Percentiles rank a stretch among this genome's conserved stretches.
phyloP scores from a whole-genome alignment of 495 filamentous ascomycete genomes.

The Thermothielavioides terrestris region DNA sequence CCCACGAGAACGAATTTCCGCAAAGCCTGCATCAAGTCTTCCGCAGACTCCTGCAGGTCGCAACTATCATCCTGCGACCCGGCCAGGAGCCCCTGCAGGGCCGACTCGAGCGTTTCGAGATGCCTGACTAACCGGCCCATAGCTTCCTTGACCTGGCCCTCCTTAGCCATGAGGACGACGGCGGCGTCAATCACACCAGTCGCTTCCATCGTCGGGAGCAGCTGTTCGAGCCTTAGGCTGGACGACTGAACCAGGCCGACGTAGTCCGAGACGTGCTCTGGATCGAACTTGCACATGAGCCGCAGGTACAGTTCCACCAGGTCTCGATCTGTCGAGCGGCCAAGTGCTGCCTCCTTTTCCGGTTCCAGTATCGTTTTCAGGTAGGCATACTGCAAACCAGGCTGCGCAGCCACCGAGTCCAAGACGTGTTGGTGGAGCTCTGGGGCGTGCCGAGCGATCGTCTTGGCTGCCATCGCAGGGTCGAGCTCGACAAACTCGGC shows the following conservation, averaged over 20 bases:
- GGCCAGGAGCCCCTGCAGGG: constrained; percentile 61
- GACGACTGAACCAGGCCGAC: constrained; percentile 69
- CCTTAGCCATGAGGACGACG: constrained; percentile 80
- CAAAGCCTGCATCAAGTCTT: constrained; percentile 63
- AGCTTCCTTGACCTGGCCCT: constrained; percentile 74
- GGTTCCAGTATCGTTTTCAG: constrained; percentile 73
- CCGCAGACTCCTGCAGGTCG: constrained; percentile 40
- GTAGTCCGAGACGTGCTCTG: constrained; percentile 75
- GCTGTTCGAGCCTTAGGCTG: constrained; percentile 69
- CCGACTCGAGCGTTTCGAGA: constrained; percentile 66
- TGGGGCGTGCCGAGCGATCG: constrained; percentile 56
- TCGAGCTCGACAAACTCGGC: constrained; percentile 61
- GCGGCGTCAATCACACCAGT: constrained; percentile 89
- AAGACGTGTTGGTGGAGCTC: constrained; percentile 66
- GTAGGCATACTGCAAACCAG: constrained; percentile 65
- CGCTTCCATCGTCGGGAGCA: constrained; percentile 80
- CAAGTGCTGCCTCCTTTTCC: constrained; percentile 33
- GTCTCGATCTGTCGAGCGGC: constrained; percentile 29
- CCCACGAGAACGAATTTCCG: constrained; percentile 86
- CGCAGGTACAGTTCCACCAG: constrained; percentile 83
- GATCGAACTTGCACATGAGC: constrained; percentile 78
- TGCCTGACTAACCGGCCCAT: constrained; percentile 78
- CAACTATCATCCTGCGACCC: constrained; percentile 39
- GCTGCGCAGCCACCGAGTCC: constrained; percentile 52
- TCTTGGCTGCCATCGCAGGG: constrained; percentile 57